phyloP scores from a whole-genome alignment of 2,329 filamentous ascomycete genomes.

The Ophidiomyces ophidiicola region DNA sequence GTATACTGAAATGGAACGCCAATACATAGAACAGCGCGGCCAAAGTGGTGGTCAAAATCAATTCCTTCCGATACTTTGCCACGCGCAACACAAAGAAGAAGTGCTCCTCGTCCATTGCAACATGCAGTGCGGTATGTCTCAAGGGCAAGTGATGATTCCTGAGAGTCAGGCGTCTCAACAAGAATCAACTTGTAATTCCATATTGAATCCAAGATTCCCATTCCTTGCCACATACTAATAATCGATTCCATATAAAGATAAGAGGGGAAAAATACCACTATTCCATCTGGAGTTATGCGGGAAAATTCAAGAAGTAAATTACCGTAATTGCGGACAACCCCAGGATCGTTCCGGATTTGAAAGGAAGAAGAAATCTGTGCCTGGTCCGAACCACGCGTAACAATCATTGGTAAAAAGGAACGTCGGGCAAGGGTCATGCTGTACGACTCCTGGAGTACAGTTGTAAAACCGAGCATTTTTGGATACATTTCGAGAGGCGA shows the following conservation, averaged over 20 bases:
- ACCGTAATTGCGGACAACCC: constrained; percentile 94
- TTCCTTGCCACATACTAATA: constrained; percentile 98
- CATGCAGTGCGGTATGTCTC: constrained; percentile 97
- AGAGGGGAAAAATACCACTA: constrained; percentile 98
- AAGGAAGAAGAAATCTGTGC: constrained; percentile 87
- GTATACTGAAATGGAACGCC: constrained; percentile 98
- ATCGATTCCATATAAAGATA: constrained; percentile 99
- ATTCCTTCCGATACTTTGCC: constrained; percentile 97
- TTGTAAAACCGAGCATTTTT: constrained; percentile 89
- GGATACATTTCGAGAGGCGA: constrained; percentile 98
- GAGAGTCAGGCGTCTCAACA: constrained; percentile 92
- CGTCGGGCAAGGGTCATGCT: constrained; percentile 86
- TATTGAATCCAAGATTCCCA: constrained; percentile 92
- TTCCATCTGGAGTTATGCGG: constrained; percentile 87
- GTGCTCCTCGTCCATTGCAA: constrained; percentile 87
- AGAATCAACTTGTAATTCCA: constrained; percentile 99
- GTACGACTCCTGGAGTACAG: constrained; percentile 93
- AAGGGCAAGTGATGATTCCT: constrained; percentile 88
- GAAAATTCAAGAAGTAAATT: constrained; percentile 88
- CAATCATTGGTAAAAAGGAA: constrained; percentile 97
- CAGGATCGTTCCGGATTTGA: constrained; percentile 87
- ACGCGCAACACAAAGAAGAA: constrained; percentile 86
- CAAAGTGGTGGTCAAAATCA: constrained; percentile 98
- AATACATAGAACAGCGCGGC: constrained; percentile 87
- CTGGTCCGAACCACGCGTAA: constrained; percentile 89